Evolutionary conservation across 208 protist species (phyloP).

Genomic region (Acanthamoeba culbertsoni): DNA sequence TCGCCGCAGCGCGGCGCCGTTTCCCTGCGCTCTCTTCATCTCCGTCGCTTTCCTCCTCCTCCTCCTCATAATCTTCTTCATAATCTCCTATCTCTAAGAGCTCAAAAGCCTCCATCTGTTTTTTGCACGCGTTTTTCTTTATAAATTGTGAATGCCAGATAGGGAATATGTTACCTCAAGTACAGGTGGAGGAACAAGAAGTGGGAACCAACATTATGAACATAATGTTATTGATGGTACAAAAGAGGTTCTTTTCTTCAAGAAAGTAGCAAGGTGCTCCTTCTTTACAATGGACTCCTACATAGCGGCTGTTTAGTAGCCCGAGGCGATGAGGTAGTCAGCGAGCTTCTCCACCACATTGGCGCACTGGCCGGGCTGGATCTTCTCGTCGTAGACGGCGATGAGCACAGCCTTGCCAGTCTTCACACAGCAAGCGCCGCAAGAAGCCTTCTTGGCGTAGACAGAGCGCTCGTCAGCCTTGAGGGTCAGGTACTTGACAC

Average conservation of each 20-base stretch:
- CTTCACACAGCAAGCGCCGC: constrained; percentile 76
- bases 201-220: too few relatives aligned
- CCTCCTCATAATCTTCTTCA: not conserved
- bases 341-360: constrained; percentile 80
- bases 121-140: not conserved
- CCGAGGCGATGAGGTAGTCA: constrained; percentile 79
- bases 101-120: not conserved
- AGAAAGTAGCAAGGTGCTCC: too few relatives aligned
- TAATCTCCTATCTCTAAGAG: not conserved
- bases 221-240: not conserved
- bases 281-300: too few relatives aligned
- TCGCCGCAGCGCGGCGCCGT: too few relatives aligned
- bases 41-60: not conserved
- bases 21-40: not conserved
- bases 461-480: constrained; percentile 70
- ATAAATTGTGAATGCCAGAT: too few relatives aligned
- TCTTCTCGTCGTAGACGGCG: constrained; percentile 76
- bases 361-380: constrained; percentile 76
- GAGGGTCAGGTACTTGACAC: constrained; percentile 82
- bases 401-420: constrained; percentile 77
- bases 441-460: constrained; percentile 79
- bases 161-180: too few relatives aligned
- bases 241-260: too few relatives aligned
- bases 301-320: constrained; percentile 77
- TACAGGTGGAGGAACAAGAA: too few relatives aligned